Base-by-base conservation (phyloP, 306 rosid species). In the Prunus dulcis region DNA sequence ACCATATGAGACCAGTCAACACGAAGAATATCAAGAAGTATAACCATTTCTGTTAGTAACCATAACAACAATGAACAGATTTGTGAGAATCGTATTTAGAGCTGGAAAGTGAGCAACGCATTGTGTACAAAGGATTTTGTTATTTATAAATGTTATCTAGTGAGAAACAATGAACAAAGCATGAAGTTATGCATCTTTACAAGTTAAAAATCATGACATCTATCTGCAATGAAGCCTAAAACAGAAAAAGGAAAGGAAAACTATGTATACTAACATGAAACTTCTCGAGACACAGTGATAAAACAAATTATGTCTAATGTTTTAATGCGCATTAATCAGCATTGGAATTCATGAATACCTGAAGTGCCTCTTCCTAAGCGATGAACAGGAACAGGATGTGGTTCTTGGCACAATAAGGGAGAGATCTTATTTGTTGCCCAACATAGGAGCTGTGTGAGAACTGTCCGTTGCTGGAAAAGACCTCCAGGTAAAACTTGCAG, bases 351-450 rank as follows among this genome's bases (percentile, higher is more conserved):
- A 78, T 67, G 57, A 64, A 57, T 78, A 95, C 98, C 98, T 90
- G 98, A 95, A 69, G 98, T 92, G 69, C 98, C 98, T 84, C 98
- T 88, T 74, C 97, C 97, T 41, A 95, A 84, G 66, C 97, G 98
- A 86, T 95, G 98, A 72, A 90, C 98, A 32, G 97, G 96, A 75
- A 84, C 89, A 77, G 89, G 88, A 56, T 90, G 94, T 50, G 77
- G 47, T 65, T 75, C 82, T 82, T 77, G 81, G 80, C 76, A 65
- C 43, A 57, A 77, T 25, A 67, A 65, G 80, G 74, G 65, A 76
- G 85, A 51, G 71, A 76, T 64, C 80, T 75, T 81, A 66, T 76
- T 82, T 62, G 81, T 78, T 83, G 89, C 78, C 84, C 75, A 49
- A 91, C 95, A 89, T 6, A 79, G 87, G 69, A 95, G 96, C 84